Base-by-base conservation (phyloP, 2,329 filamentous ascomycete species). In the Phialemoniopsis sp. region DNA sequence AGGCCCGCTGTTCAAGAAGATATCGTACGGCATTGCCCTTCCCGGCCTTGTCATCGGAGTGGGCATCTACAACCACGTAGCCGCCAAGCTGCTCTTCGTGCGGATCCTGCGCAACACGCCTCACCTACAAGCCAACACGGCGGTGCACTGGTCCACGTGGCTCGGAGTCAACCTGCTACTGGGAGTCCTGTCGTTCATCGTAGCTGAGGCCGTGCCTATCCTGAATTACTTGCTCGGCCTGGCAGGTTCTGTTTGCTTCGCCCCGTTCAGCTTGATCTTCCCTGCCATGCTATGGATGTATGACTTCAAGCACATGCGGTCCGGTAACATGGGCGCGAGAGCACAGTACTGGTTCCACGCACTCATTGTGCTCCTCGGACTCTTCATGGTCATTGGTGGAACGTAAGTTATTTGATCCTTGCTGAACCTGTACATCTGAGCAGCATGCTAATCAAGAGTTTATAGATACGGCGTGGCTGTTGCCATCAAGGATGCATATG, bases 11-110 rank as follows among this genome's bases (percentile, higher is more conserved):
- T 52, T 59, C 42, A 57, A 59, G 46, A 60, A 59, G 46, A 50
- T 60, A 9, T 50, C 51, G 3, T 60, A 59, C 34, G 56, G 57
- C 6, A 49, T 60, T 19, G 55, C 56, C 1, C 40, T 60, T 0
- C 56, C 54, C 1, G 55, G 57, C 0, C 38, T 53, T 10, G 39
- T 53, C 2, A 44, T 50, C 21, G 38, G 38, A 1, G 42, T 36
- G 2, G 42, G 39, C 26, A 41, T 48, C 18, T 44, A 42, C 26
- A 36, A 29, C 17, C 62, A 66, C n/a, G 57, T 62, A 4, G 58
- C 62, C 3, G 58, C 63, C 36, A 67, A 66, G 47, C 65, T 65
- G 38, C 41, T 65, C 6, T 66, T 67, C 28, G 62, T 67, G 8
- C 59, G 63, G 1, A 48, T 64, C 4, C 52, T 67, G 5, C 57